Evolutionary conservation across 805 yeast species (phyloP).

Genomic region (Candida silvicultrix): DNA sequence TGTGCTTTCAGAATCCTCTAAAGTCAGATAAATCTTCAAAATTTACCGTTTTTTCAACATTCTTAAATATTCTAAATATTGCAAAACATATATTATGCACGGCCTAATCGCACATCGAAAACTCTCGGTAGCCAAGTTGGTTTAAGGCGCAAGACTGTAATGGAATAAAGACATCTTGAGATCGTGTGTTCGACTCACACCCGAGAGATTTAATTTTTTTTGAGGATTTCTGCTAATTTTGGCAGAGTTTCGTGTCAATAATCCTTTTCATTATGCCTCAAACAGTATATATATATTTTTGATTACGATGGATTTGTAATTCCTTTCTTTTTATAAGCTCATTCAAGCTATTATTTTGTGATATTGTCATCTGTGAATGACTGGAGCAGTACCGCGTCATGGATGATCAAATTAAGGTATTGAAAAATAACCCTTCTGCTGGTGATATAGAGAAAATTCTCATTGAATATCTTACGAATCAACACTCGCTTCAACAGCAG

Average conservation of each 20-base stretch:
- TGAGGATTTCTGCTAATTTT: too few relatives aligned
- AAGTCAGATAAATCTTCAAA: too few relatives aligned
- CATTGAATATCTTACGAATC: not conserved
- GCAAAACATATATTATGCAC: too few relatives aligned
- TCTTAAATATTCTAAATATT: too few relatives aligned
- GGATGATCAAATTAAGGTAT: not conserved
- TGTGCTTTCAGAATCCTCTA: too few relatives aligned
- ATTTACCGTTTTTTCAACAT: not conserved
- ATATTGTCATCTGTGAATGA: not conserved
- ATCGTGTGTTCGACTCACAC: conserved; percentile 20
- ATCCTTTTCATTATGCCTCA: too few relatives aligned
- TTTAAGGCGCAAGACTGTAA: conserved; percentile 19
- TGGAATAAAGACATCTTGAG: conserved; percentile 13
- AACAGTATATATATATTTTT: too few relatives aligned
- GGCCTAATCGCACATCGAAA: too few relatives aligned
- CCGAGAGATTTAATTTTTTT: conserved; percentile 11
- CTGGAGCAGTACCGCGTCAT: not conserved
- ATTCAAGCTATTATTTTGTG: too few relatives aligned
- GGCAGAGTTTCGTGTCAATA: not conserved
- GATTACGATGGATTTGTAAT: too few relatives aligned
- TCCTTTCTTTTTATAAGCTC: too few relatives aligned
- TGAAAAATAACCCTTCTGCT: conserved; percentile 9
- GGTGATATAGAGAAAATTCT: conserved; percentile 10
- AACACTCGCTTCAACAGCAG: conserved; percentile 6
- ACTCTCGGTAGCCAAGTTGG: conserved; percentile 19